Evolutionary conservation across 2,329 filamentous ascomycete species (phyloP), one percentile per base, ranked within the genome.

Genomic region (Clonostachys rosea): DNA sequence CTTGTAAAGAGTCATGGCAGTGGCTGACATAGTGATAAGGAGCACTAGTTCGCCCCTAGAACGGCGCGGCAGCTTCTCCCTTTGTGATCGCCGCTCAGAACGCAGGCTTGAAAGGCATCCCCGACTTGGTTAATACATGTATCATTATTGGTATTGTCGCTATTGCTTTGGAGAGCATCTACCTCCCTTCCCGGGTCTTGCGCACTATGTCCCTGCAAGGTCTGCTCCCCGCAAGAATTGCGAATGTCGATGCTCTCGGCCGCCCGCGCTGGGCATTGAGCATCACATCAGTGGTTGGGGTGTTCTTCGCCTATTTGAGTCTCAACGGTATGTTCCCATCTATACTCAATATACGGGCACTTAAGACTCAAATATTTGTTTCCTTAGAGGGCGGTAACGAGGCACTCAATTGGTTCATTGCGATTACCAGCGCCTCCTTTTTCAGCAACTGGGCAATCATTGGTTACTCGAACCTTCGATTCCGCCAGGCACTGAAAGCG

Each of bases 111-210:
- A 59, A 62, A n/a, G 58, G 62, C 6, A 54, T 71, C 13, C 67
- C 69, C 5, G 56, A 60, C 11, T 56, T 71, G 20, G 65, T 70
- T 53, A 72, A 70, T 44, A 67, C 58, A 2, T 62, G 68, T 16
- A 55, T 72, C 18, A 51, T 71, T 12, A 30, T 42, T 20, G 40
- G 40, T 20, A 18, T 42, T 11, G 33, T 30, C 2, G 40, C 18
- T 2, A 42, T 42, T 17, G 40, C 18, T 12, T 42, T 30, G 5
- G 40, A 42, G 18, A 24, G 18, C 40, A 42, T 42, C 18, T 42
- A 24, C n/a, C 20, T 30, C 11, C 18, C 40, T 12, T 42, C 40
- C 4, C 40, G 40, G 18, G 33, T 42, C 40, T 30, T 14, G 40
- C 20, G 18, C 18, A 30, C 40, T 8, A 42, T 42, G 40, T 18